Evolutionary conservation across 2,329 filamentous ascomycete species (phyloP).

Genomic region (Ceratocystis diversiconidia): DNA sequence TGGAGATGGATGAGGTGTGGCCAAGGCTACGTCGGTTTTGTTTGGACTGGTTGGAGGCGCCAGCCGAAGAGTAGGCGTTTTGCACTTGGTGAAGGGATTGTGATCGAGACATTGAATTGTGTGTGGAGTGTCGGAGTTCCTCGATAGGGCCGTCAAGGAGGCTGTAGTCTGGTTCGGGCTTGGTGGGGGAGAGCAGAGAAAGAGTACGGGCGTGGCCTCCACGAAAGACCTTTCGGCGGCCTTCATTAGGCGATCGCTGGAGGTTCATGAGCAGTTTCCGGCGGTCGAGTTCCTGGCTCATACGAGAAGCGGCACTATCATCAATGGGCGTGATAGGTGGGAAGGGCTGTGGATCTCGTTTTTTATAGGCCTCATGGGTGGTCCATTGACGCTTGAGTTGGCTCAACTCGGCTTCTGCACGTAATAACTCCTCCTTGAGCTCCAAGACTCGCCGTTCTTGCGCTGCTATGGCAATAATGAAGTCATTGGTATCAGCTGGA

Average conservation of each 20-base stretch:
- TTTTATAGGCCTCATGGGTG: constrained; percentile 59
- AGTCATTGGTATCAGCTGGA: constrained; percentile 43
- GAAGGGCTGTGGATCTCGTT: constrained; percentile 43
- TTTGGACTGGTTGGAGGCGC: constrained; percentile 9
- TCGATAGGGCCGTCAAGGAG: constrained; percentile 32
- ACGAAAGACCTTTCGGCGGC: constrained; percentile 50
- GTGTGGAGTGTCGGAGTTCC: constrained; percentile 27
- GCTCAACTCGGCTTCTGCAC: constrained; percentile 63
- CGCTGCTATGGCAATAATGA: constrained; percentile 79
- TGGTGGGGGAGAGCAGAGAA: constrained; percentile 65
- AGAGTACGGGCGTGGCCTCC: constrained; percentile 51
- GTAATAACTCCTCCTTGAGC: constrained; percentile 73
- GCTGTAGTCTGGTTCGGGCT: constrained; percentile 31
- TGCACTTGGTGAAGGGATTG: constrained; percentile 16
- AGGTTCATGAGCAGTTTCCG: constrained; percentile 51
- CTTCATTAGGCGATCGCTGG: constrained; percentile 30
- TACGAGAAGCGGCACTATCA: constrained; percentile 28
- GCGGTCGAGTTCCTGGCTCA: constrained; percentile 53
- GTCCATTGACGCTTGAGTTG: constrained; percentile 76
- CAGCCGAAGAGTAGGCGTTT: constrained; percentile 10
- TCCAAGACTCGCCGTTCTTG: constrained; percentile 87
- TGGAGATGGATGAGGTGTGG: constrained; percentile 21
- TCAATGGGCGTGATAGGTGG: constrained; percentile 21
- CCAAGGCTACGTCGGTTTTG: constrained; percentile 5
- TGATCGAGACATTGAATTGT: constrained; percentile 20